phyloP scores from a whole-genome alignment of 2,329 filamentous ascomycete species.

The Sporothrix globosa region DNA sequence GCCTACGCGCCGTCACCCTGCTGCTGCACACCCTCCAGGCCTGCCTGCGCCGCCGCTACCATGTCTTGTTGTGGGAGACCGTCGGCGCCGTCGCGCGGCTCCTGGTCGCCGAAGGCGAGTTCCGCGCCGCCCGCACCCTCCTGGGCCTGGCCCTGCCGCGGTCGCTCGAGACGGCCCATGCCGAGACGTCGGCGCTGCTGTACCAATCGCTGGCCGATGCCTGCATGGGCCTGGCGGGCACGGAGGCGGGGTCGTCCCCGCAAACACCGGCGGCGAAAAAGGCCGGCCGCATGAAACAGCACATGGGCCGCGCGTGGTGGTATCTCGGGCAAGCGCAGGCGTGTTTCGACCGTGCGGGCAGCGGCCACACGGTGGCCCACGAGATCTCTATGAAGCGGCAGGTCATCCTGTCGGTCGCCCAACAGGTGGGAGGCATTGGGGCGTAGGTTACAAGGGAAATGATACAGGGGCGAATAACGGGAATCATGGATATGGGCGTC shows the following conservation, averaged over 20 bases:
- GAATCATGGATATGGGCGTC: background rate
- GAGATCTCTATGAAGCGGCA: conserved; percentile 32
- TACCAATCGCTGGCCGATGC: conserved; percentile 76
- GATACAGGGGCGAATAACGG: conserved; percentile 2
- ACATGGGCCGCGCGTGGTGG: conserved; percentile 33
- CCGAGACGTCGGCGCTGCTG: conserved; percentile 63
- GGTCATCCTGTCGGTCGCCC: conserved; percentile 25
- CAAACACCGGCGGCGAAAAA: background rate
- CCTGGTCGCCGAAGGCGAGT: conserved; percentile 71
- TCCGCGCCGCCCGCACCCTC: conserved; percentile 65
- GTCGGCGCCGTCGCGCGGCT: conserved; percentile 69
- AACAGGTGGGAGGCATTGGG: background rate
- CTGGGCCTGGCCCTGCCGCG: conserved; percentile 73
- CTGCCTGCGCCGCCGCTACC: conserved; percentile 68
- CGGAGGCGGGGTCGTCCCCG: background rate
- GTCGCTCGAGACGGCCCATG: conserved; percentile 70
- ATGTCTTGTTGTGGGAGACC: conserved; percentile 73
- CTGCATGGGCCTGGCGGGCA: conserved; percentile 74
- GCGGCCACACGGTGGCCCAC: background rate
- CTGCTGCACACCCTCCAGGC: conserved; percentile 74
- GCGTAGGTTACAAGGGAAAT: background rate
- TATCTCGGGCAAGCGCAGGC: conserved; percentile 31
- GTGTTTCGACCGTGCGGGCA: conserved; percentile 27
- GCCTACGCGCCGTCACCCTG: conserved; percentile 76
- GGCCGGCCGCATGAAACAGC: conserved; percentile 19